Conservation (phyloP, 305 asterid genomes). For the Fraxinus sp. region DNA sequence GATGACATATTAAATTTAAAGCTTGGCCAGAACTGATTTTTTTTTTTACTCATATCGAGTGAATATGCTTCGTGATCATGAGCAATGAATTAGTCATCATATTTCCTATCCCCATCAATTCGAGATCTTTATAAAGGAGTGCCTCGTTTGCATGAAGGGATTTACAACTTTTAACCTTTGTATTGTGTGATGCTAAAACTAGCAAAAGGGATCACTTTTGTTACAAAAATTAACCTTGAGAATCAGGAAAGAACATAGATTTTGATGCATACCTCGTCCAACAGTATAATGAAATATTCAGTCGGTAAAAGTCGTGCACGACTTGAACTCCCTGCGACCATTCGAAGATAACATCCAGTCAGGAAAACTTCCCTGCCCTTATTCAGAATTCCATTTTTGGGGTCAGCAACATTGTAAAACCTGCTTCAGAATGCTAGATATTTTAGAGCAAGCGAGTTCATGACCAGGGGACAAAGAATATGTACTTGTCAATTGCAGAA, state of each 20-base stretch:
- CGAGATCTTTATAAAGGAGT: not conserved
- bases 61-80: slow-evolving; percentile 9
- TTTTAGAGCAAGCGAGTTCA: not conserved
- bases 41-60: not conserved
- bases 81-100: not conserved
- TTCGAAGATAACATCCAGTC: slow-evolving; percentile 91
- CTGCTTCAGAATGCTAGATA: slow-evolving; percentile 44
- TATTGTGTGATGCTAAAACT: not conserved
- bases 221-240: slow-evolving; percentile 1
- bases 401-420: slow-evolving; percentile 80
- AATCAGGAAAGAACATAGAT: slow-evolving; percentile 12
- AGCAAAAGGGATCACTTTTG: not conserved
- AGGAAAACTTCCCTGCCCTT: slow-evolving; percentile 86
- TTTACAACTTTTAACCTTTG: not conserved
- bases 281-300: slow-evolving; percentile 71
- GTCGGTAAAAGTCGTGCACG: slow-evolving; percentile 82
- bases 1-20: not conserved
- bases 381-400: slow-evolving; percentile 65
- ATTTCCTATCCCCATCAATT: not conserved
- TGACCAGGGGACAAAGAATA: not conserved
- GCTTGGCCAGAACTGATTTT: not conserved
- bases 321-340: slow-evolving; percentile 47
- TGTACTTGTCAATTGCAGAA: not conserved
- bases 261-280: slow-evolving; percentile 68
- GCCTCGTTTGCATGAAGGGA: not conserved